phyloP scores from a whole-genome alignment of 495 filamentous ascomycete genomes.

The Neurospora tetrasperma region DNA sequence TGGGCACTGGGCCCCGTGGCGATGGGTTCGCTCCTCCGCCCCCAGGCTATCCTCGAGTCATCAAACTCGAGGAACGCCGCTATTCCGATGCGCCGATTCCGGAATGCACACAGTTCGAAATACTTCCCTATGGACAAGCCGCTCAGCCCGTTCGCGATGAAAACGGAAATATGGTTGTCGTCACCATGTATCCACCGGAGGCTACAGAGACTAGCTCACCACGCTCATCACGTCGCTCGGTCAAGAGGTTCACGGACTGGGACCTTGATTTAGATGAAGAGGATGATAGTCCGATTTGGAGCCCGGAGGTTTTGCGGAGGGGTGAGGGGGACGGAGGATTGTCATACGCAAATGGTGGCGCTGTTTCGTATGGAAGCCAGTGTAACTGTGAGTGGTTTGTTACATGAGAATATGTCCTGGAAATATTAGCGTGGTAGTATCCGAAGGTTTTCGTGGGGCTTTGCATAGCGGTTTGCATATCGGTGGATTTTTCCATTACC shows the following conservation, averaged over 20 bases:
- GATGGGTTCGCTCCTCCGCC: conserved; percentile 7
- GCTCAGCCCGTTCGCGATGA: conserved; percentile 30
- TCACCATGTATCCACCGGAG: conserved; percentile 22
- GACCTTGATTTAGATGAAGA: background rate
- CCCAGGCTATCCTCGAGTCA: conserved; percentile 52
- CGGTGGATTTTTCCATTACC: background rate
- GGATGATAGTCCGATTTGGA: background rate
- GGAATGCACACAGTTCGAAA: conserved; percentile 60
- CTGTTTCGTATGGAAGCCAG: conserved; percentile 12
- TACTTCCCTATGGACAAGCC: conserved; percentile 32
- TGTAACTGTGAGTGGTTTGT: conserved; percentile 23
- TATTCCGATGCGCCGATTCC: conserved; percentile 26
- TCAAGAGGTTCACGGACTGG: background rate
- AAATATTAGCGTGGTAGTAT: background rate
- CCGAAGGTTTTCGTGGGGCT: background rate
- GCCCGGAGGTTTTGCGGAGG: background rate
- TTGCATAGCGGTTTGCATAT: background rate
- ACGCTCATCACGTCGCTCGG: background rate
- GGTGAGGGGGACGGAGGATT: background rate
- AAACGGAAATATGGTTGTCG: conserved; percentile 35
- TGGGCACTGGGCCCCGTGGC: conserved; percentile 10
- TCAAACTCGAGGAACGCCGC: conserved; percentile 78
- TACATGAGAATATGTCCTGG: conserved; percentile 6
- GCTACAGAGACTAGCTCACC: conserved; percentile 41
- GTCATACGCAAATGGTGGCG: background rate